Percentiles rank a stretch among this genome's conserved stretches.
phyloP scores from a whole-genome alignment of 1,284 basidiomycete genomes.

The Trametes versicolor region DNA sequence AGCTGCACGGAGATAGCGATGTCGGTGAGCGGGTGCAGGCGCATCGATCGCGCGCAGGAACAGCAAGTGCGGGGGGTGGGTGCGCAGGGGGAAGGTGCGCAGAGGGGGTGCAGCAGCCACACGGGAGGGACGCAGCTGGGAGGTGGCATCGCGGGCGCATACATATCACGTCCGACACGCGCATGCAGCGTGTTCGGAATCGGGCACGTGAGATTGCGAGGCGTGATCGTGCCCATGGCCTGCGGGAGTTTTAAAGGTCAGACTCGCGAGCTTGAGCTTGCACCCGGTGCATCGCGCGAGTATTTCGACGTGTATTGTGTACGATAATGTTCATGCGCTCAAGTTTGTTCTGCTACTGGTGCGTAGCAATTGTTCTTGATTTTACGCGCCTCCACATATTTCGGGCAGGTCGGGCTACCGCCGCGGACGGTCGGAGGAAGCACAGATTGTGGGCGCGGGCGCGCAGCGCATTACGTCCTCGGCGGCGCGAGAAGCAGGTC shows the following conservation, averaged over 20 bases:
- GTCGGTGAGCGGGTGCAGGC: background rate
- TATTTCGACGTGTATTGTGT: background rate
- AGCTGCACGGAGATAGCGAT: background rate
- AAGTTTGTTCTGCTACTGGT: too few species aligned
- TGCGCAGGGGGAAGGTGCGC: background rate
- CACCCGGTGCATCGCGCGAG: background rate
- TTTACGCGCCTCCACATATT: too few species aligned
- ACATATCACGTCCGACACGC: conserved; percentile 41
- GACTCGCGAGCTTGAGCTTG: background rate
- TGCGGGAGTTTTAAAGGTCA: background rate
- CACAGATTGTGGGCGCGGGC: background rate
- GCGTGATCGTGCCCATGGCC: conserved; percentile 25
- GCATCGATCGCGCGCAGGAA: conserved; percentile 2
- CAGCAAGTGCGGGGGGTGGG: background rate
- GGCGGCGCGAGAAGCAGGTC: conserved; percentile 11
- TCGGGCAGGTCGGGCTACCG: too few species aligned
- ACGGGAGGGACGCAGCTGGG: conserved; percentile 12
- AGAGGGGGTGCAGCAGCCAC: conserved; percentile 19
- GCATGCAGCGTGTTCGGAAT: conserved; percentile 43
- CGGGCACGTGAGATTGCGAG: conserved; percentile 34
- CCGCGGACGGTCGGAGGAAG: background rate
- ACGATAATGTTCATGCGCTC: too few species aligned
- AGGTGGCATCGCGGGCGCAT: conserved; percentile 22
- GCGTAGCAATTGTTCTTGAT: too few species aligned
- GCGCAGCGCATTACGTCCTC: conserved; percentile 20